A percentile compares a stretch with the other conserved stretches of the same genome.
These are phyloP conservation scores for Dunaliella primolecta DNA, from an alignment of 139 green algal species.

Conservation along the genomic window DNA sequence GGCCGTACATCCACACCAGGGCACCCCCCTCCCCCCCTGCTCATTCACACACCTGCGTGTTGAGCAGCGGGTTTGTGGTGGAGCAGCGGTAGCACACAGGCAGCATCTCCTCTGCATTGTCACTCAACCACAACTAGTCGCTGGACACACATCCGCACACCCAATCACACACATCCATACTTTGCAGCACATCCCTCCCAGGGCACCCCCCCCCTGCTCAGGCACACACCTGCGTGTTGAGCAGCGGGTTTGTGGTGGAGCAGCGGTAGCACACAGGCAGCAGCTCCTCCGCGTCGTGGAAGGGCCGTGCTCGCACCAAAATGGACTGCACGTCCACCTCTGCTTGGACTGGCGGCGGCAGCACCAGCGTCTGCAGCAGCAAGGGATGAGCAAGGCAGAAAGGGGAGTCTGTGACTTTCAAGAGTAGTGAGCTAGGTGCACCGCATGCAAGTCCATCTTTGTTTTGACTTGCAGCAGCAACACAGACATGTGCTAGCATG, in stretches of 20 bases:
- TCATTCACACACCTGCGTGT: constrained; percentile 44
- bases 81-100: constrained; percentile 76
- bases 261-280: constrained; percentile 77
- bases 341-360: constrained; percentile 53
- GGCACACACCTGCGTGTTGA: constrained; percentile 54
- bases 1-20: too few species aligned
- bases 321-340: constrained; percentile 63
- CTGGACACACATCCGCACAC: background rate
- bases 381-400: background rate
- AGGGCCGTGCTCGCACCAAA: constrained; percentile 49
- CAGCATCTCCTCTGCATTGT: constrained; percentile 67
- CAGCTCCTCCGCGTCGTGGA: constrained; percentile 68
- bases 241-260: constrained; percentile 60
- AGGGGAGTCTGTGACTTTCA: too few species aligned
- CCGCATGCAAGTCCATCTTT: background rate
- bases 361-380: constrained; percentile 57
- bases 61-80: constrained; percentile 63
- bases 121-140: too few species aligned
- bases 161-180: background rate
- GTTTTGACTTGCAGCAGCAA: too few species aligned
- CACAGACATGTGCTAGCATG: too few species aligned
- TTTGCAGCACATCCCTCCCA: too few species aligned
- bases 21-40: too few species aligned
- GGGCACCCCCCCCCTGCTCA: too few species aligned
- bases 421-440: background rate